Evolutionary conservation across 345 rosid species (phyloP), one percentile per base, ranked within the genome.

Genomic region (Syzygium jambos): DNA sequence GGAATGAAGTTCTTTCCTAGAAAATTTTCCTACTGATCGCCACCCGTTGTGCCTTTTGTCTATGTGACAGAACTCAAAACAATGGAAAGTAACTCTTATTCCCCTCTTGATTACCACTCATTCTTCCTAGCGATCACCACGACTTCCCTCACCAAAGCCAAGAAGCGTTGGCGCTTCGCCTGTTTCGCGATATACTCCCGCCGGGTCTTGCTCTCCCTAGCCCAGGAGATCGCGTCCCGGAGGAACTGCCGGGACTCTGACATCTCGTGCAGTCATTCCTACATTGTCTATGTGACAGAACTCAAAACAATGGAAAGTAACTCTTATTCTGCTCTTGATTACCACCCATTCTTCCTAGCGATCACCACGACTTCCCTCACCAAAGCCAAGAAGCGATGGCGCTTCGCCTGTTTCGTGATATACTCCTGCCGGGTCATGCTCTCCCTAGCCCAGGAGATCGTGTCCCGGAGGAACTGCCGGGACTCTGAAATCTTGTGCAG

Each of bases 131-230:
- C 0, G 6, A 15, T 73, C 46, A 34, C 80, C 49, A 19, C 46
- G 4, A 73, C 80, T 9, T 73, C 80, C 23, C 5, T 68, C 14
- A 73, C 21, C 46, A 21, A 19, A 73, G 80, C 80, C 22, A 73
- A 73, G 80, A 91, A 90, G 55, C 91, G 91, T 54, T 95, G 97
- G 97, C 95, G 89, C 25, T 84, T 88, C 17, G 95, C 95, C 10
- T 91, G 94, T 57, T 46, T 89, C 27, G 89, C 88, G 25, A 90
- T 96, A 78, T 93, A 92, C 73, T 93, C 97, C 86, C 90, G 91
- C 46, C 90, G 82, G 86, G 86, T 49, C 95, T 85, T 86, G 61
- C 86, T 90, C 90, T 85, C 25, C 2, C 9, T 88, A 2, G 11
- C 52, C 3, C 22, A 61, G 9, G 65, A 84, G n/a, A 52, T 80